phyloP scores from a whole-genome alignment of 495 filamentous ascomycete species.

The Penicillium cataractarum region DNA sequence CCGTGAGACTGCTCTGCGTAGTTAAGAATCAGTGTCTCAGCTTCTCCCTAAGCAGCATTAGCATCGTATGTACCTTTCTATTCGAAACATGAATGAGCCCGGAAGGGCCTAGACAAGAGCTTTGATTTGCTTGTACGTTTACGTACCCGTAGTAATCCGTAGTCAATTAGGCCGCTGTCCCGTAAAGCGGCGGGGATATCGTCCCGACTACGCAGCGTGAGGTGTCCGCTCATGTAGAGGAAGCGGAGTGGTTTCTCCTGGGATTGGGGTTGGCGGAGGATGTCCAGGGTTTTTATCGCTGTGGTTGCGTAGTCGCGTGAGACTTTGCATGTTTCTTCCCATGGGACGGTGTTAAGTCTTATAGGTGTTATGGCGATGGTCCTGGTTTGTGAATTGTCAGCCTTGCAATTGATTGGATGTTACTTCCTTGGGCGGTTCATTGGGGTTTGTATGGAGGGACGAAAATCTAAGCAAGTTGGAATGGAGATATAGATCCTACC shows the following conservation, averaged over 20 bases:
- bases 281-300: neutral
- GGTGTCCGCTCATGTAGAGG: neutral
- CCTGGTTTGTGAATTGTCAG: neutral
- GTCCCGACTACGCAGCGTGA: neutral
- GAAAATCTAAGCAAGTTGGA: neutral
- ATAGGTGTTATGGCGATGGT: neutral
- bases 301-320: neutral
- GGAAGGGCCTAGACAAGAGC: neutral
- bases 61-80: too few relatives aligned
- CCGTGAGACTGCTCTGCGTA: constrained; percentile 16
- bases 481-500: neutral
- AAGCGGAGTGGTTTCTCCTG: neutral
- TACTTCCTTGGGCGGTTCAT: too few relatives aligned
- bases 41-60: neutral
- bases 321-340: neutral
- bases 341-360: neutral
- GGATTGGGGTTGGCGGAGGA: neutral
- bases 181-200: neutral
- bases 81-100: too few relatives aligned
- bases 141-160: neutral
- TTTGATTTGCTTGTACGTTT: too few relatives aligned
- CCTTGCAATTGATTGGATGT: neutral
- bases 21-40: neutral
- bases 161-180: neutral
- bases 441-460: neutral